Conservation (phyloP, 352 stramenopile species). For the Pythium vanterpoolii region DNA sequence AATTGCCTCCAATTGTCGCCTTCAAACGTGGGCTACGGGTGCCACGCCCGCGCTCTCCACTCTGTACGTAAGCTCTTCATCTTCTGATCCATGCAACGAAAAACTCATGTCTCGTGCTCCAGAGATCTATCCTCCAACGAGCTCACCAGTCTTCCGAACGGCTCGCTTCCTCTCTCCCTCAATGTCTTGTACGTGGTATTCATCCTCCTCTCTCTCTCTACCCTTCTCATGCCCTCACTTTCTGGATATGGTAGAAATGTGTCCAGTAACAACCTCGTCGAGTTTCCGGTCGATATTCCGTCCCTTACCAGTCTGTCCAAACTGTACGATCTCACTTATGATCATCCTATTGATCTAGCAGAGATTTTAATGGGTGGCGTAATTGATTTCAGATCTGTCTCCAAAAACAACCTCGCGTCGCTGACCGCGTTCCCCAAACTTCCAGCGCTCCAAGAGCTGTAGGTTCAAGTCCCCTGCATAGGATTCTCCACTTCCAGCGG, state of each 20-base stretch:
- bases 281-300: constrained; percentile 19
- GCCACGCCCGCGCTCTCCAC: constrained; percentile 14
- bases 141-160: background rate
- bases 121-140: constrained; percentile 24
- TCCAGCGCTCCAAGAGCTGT: constrained; percentile 19
- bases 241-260: constrained; percentile 25
- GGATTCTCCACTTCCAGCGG: background rate
- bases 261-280: constrained; percentile 20
- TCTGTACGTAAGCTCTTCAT: constrained; percentile 9
- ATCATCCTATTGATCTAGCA: background rate
- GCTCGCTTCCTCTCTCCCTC: constrained; percentile 19
- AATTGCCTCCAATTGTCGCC: background rate
- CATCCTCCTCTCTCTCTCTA: background rate
- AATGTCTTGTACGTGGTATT: constrained; percentile 17
- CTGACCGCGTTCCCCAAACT: constrained; percentile 22
- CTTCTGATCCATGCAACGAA: background rate
- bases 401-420: constrained; percentile 15
- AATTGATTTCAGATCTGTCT: constrained; percentile 19
- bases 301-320: constrained; percentile 4
- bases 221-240: too few species aligned
- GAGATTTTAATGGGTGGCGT: too few species aligned
- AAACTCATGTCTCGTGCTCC: background rate
- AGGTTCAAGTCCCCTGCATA: background rate
- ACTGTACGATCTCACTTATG: constrained; percentile 10
- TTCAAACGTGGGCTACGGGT: constrained; percentile 11